phyloP scores from a whole-genome alignment of 371 early-diverging fungal species.

The Parasitella parasitica region DNA sequence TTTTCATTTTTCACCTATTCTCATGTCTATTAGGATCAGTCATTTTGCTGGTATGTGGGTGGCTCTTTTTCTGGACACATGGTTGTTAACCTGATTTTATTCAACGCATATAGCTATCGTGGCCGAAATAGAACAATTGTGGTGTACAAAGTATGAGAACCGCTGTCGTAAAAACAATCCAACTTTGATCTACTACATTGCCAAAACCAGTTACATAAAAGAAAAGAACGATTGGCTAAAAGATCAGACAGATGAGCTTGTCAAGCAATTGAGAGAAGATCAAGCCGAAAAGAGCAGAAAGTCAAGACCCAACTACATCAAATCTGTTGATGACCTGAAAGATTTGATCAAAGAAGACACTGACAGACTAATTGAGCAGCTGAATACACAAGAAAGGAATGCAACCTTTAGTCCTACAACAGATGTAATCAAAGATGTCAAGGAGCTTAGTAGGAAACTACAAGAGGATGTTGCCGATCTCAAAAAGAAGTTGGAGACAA shows the following conservation, averaged over 20 bases:
- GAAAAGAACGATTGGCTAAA: neutral
- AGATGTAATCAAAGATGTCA: neutral
- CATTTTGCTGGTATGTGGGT: conserved; percentile 8
- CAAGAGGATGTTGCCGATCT: neutral
- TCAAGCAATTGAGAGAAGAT: neutral
- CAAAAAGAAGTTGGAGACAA: neutral
- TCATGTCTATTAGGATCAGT: neutral
- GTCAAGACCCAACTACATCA: neutral
- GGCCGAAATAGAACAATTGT: conserved; percentile 13
- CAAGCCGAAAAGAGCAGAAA: neutral
- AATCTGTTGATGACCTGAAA: neutral
- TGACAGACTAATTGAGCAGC: neutral
- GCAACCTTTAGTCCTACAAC: neutral
- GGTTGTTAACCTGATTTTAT: neutral
- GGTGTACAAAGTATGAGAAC: conserved; percentile 1
- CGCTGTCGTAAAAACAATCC: conserved; percentile 12
- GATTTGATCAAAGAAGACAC: neutral
- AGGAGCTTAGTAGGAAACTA: neutral
- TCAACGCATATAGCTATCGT: conserved; percentile 3
- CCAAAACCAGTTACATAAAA: neutral
- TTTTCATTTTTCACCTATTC: neutral
- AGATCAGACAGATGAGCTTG: neutral
- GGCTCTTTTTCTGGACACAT: neutral
- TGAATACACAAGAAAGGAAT: neutral
- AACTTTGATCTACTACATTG: conserved; percentile 8